Evolutionary conservation across 176 grass and related monocot genomes (phyloP).

Genomic region (Canna indica): DNA sequence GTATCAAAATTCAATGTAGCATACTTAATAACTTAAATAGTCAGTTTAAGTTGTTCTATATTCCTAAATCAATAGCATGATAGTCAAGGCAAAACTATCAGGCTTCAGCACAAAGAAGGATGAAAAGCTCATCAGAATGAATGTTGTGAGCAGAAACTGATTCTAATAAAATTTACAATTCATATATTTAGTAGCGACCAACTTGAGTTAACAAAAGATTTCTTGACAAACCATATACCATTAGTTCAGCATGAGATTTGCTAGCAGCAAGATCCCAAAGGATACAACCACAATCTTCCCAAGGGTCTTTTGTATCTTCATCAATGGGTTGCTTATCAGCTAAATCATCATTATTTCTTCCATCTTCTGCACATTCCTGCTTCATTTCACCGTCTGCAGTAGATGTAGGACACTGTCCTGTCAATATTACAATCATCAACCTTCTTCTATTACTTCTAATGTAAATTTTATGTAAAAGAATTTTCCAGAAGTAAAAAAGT

Average conservation of each 20-base stretch:
- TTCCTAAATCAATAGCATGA: neutral
- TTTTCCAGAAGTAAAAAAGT: neutral
- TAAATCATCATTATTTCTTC: conserved; percentile 22
- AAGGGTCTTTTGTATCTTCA: conserved; percentile 43
- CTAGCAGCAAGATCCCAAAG: conserved; percentile 79
- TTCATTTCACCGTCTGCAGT: conserved; percentile 19
- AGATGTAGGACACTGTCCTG: conserved; percentile 5
- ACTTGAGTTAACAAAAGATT: neutral
- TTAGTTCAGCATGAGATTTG: conserved; percentile 75
- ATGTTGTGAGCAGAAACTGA: neutral
- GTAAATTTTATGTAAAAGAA: neutral
- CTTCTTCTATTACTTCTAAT: neutral
- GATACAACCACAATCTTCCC: conserved; percentile 77
- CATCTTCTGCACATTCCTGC: conserved; percentile 25
- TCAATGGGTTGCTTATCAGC: conserved; percentile 11
- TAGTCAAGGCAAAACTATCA: neutral
- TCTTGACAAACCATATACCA: conserved; percentile 38
- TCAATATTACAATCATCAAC: neutral
- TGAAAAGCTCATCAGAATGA: neutral
- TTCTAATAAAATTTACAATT: neutral
- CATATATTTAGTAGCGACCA: too few species aligned
- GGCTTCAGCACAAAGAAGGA: neutral
- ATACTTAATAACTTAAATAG: neutral
- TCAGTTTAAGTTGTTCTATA: too few species aligned
- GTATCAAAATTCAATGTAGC: too few species aligned